phyloP scores from a whole-genome alignment of 2,329 filamentous ascomycete species.

The Fusarium goolgardi region DNA sequence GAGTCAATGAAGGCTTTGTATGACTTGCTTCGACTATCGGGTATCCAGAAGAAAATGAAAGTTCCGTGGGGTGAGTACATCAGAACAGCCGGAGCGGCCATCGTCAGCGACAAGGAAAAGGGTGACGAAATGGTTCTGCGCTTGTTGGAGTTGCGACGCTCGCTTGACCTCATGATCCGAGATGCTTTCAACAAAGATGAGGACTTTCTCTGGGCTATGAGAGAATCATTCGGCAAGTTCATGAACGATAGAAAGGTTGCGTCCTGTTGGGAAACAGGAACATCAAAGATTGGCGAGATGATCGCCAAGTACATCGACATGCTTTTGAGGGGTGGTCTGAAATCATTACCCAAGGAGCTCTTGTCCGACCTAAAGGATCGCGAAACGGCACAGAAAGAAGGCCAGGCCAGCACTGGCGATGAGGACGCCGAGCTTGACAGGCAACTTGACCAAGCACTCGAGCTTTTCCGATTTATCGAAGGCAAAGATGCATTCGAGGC shows the following conservation, averaged over 20 bases:
- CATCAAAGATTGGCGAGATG: slow-evolving; percentile 97
- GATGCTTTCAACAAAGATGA: slow-evolving; percentile 82
- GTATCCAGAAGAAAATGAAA: slow-evolving; percentile 76
- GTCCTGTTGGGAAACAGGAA: slow-evolving; percentile 80
- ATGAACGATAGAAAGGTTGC: slow-evolving; percentile 89
- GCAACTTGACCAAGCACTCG: slow-evolving; percentile 91
- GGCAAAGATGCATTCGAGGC: slow-evolving; percentile 98
- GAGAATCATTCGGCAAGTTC: slow-evolving; percentile 87
- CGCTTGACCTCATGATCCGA: slow-evolving; percentile 80
- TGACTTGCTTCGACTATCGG: slow-evolving; percentile 76
- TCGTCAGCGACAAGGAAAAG: slow-evolving; percentile 83
- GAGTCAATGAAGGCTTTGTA: slow-evolving; percentile 81
- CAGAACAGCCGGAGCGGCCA: slow-evolving; percentile 75
- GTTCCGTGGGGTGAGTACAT: slow-evolving; percentile 84
- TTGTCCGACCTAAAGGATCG: slow-evolving; percentile 71
- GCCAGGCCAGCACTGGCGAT: slow-evolving; percentile 77
- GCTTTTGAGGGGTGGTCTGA: slow-evolving; percentile 87
- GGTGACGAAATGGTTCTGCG: slow-evolving; percentile 88
- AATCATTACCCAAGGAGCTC: slow-evolving; percentile 78
- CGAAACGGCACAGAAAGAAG: slow-evolving; percentile 67
- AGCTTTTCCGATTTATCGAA: slow-evolving; percentile 96
- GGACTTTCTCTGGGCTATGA: slow-evolving; percentile 79
- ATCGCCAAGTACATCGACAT: slow-evolving; percentile 97
- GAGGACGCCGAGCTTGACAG: slow-evolving; percentile 93
- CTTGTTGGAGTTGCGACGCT: slow-evolving; percentile 82